Evolutionary conservation across 805 yeast genomes (phyloP), one percentile per base, ranked within the genome.

Genomic region (Nakazawaea wickerhamii): DNA sequence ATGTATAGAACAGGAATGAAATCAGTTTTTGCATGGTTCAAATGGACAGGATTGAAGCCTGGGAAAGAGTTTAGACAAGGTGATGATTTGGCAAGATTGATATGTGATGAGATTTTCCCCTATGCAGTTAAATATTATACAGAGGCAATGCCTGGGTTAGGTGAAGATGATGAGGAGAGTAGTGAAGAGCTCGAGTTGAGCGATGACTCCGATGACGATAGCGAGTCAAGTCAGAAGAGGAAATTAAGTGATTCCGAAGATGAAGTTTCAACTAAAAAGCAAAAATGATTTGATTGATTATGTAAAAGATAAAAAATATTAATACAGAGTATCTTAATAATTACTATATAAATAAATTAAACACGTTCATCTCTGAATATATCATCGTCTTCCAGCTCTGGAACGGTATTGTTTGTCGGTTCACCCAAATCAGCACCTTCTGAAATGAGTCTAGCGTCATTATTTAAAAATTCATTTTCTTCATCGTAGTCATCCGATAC

Each of bases 11-110:
- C 68, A 15, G 90, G 90, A 4, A 82, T 82, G 88, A 81, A 81
- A 55, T 79, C 91, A 11, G 83, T 91, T 54, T 90, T 91, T 60
- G 82, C 88, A 5, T 90, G 90, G 81, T 90, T 89, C 57, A 67
- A 68, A 37, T 89, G 95, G 90, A 83, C 93, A 1, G 95, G 95
- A 0, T 58, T 63, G 27, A 81, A 80, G 49, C 83, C 87, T 1
- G 84, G 87, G 1, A 85, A 79, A 61, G 93, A 80, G 57, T 86
- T 79, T 55, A 73, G 89, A 47, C 71, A 74, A 44, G 96, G 95
- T 19, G 91, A 81, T 47, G 88, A 81, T 9, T 68, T 90, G 42
- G 86, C 95, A 0, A 67, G 78, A 40, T 61, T 85, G 32, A 66
- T 91, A 11, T 68, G 77, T 4, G 95, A 88, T 36, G 96, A 90